Base-by-base conservation (phyloP, 176 grass and related monocot species). In the Microstegium vimineum region DNA sequence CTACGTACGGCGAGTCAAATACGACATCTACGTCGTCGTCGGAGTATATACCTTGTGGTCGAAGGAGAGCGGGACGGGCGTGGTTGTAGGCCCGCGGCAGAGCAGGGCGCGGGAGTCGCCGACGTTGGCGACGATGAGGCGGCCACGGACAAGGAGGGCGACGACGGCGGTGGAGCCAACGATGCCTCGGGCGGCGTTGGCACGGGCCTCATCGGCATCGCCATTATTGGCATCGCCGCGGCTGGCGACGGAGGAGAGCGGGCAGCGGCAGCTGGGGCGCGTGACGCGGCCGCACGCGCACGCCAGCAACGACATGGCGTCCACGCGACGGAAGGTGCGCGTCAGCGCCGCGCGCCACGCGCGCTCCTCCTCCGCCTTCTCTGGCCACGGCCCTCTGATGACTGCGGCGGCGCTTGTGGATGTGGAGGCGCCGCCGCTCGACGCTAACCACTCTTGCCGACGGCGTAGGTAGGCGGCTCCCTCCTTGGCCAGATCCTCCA, bases 121-220 rank as follows among this genome's bases (percentile, higher is more conserved):
- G 80, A 90, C 92, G 92, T 97, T 97, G 83, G 92, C 90, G 2
- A 97, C 81, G 34, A 97, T 22, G 42, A 97, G 0, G 40, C 81
- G 81, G 49, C 74, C 79, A 23, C 79, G 76, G 42, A 81, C 79
- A 34, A 98, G 79, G 6, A 98, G 14, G 2, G 88, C 93, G 15
- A 95, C 84, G 4, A 93, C 96, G 66, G 96, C 96, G 15, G 96
- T 98, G 62, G 96, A 98, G 0, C 96, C 96, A 3, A 95, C 89
- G 83, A 98, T 90, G 61, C 79, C 66, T 3, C 34, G 34, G 8
- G 10, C 3, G 10, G 1, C 1, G n/a, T n/a, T n/a, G n/a, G n/a
- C n/a, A n/a, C n/a, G n/a, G n/a, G n/a, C n/a, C n/a, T n/a, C n/a
- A n/a, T n/a, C n/a, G n/a, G n/a, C n/a, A n/a, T n/a, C n/a, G n/a